Conservation (phyloP, 305 asterid species). For the Fraxinus paxiana region DNA sequence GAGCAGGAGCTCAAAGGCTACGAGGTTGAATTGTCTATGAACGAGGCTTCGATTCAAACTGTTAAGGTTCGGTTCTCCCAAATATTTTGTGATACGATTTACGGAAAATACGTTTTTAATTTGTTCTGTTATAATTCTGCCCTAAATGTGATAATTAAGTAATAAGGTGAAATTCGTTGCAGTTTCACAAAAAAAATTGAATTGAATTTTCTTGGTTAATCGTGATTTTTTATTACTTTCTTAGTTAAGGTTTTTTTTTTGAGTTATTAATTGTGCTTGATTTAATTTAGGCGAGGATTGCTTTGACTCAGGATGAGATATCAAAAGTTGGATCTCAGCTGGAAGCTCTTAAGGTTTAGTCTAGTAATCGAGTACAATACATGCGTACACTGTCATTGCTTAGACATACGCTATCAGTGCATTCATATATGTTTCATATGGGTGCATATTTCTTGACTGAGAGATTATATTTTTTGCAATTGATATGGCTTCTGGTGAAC, state of each 20-base stretch:
- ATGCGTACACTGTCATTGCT: background rate
- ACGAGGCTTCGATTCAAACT: conserved; percentile 55
- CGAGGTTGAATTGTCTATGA: conserved; percentile 30
- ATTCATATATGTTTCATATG: conserved; percentile 11
- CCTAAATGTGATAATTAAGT: background rate
- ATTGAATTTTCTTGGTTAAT: background rate
- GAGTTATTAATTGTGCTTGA: conserved; percentile 4
- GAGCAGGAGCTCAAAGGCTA: conserved; percentile 66
- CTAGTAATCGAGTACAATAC: background rate
- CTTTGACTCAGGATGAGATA: conserved; percentile 45
- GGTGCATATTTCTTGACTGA: background rate
- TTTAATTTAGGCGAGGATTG: conserved; percentile 53
- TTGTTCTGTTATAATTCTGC: background rate
- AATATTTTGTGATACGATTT: background rate
- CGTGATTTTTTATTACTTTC: background rate
- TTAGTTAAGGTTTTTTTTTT: background rate
- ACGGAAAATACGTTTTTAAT: background rate
- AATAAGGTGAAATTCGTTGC: background rate
- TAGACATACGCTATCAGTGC: background rate
- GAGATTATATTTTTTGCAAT: too few species aligned
- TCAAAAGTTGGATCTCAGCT: conserved; percentile 42
- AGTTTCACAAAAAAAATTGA: background rate
- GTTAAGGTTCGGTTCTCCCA: conserved; percentile 48
- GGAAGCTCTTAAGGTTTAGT: conserved; percentile 53
- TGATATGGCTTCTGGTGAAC: too few species aligned